Evolutionary conservation across 805 yeast genomes (phyloP).

Genomic region (Nakazawaea wickerhamii): DNA sequence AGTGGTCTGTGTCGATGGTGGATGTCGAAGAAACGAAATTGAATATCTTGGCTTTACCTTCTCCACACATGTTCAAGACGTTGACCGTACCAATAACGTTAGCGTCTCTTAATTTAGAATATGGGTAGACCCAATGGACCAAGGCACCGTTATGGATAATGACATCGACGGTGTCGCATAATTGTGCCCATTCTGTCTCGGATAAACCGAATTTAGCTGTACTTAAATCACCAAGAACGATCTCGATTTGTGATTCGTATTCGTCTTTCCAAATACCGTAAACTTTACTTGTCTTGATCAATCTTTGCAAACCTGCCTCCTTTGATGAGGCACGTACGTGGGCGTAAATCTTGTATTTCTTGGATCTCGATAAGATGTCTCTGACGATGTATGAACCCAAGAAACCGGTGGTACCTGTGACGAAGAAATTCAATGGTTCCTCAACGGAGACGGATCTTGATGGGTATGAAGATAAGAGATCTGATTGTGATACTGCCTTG

Average conservation of each 20-base stretch:
- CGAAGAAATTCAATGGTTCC: slow-evolving; percentile 55
- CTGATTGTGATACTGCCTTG: slow-evolving; percentile 34
- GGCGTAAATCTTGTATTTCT: slow-evolving; percentile 61
- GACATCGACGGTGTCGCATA: slow-evolving; percentile 64
- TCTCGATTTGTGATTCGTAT: slow-evolving; percentile 53
- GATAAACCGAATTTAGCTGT: slow-evolving; percentile 65
- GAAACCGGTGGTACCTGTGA: slow-evolving; percentile 97
- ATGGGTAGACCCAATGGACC: slow-evolving; percentile 98
- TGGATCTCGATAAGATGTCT: slow-evolving; percentile 59
- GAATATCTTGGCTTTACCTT: slow-evolving; percentile 80
- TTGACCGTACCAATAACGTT: slow-evolving; percentile 87
- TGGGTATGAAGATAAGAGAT: slow-evolving; percentile 39
- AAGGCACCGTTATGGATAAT: slow-evolving; percentile 95
- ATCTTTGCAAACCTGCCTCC: slow-evolving; percentile 68
- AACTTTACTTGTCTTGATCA: slow-evolving; percentile 67
- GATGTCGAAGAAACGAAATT: slow-evolving; percentile 96
- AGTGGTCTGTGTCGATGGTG: slow-evolving; percentile 79
- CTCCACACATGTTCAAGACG: slow-evolving; percentile 68
- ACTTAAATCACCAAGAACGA: slow-evolving; percentile 81
- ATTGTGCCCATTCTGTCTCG: slow-evolving; percentile 48
- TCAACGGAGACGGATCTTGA: slow-evolving; percentile 34
- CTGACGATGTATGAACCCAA: slow-evolving; percentile 84
- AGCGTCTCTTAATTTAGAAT: slow-evolving; percentile 82
- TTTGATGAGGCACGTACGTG: slow-evolving; percentile 84
- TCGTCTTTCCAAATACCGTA: slow-evolving; percentile 75